Percentiles rank a stretch among this genome's conserved stretches.
Evolutionary conservation across 2,329 filamentous ascomycete species (phyloP).

Genomic region (Thyridium curvatum): DNA sequence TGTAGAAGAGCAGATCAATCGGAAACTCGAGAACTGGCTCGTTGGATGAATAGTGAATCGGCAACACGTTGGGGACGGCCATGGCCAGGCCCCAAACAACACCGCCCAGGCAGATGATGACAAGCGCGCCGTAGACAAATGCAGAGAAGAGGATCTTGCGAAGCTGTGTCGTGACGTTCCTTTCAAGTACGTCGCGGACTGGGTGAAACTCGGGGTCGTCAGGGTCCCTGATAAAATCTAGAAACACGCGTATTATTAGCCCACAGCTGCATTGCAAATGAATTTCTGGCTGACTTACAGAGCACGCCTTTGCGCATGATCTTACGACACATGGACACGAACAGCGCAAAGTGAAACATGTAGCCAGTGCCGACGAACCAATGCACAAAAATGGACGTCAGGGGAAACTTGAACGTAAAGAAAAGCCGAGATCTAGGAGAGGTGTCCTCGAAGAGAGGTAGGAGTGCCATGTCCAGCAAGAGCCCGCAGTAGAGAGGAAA

Average conservation of each 20-base stretch:
- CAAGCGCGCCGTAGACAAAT: slow-evolving; percentile 87
- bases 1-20: slow-evolving; percentile 90
- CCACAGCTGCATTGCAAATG: no score
- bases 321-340: slow-evolving; percentile 98
- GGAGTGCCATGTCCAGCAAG: slow-evolving; percentile 77
- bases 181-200: slow-evolving; percentile 90
- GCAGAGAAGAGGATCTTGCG: slow-evolving; percentile 96
- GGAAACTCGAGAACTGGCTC: slow-evolving; percentile 93
- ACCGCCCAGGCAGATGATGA: slow-evolving; percentile 87
- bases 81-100: slow-evolving; percentile 87
- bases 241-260: background rate
- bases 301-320: slow-evolving; percentile 93
- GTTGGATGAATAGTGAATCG: slow-evolving; percentile 89
- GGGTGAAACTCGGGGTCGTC: slow-evolving; percentile 98
- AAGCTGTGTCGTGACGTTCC: slow-evolving; percentile 85
- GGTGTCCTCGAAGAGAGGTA: slow-evolving; percentile 81
- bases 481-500: slow-evolving; percentile 95
- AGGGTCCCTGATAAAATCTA: slow-evolving; percentile 93
- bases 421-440: slow-evolving; percentile 70
- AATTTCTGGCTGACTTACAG: slow-evolving; percentile 49
- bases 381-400: slow-evolving; percentile 92
- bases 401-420: slow-evolving; percentile 72
- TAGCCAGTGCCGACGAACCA: slow-evolving; percentile 99
- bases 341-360: slow-evolving; percentile 99
- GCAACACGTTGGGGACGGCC: slow-evolving; percentile 65